phyloP scores from a whole-genome alignment of 1,284 basidiomycete species.

The Apiotrichum akiyoshidainum region DNA sequence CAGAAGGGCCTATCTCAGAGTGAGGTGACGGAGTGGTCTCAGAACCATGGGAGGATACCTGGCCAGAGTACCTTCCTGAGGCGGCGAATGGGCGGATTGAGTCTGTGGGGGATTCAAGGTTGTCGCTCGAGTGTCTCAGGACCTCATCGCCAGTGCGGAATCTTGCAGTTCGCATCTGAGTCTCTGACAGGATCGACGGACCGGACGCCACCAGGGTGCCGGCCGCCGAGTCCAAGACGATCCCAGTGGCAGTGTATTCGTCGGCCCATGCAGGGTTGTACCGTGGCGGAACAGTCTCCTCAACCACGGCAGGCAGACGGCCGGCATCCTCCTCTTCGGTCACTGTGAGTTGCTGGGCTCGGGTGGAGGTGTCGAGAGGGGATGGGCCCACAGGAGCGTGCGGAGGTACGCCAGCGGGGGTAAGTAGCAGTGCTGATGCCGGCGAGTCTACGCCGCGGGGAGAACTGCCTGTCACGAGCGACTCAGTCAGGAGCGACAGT shows the following conservation, averaged over 20 bases:
- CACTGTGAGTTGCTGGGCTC: neutral
- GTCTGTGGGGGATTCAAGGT: too few species aligned
- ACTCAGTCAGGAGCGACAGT: neutral
- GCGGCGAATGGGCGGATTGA: too few species aligned
- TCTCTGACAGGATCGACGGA: neutral
- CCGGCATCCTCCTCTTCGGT: constrained; percentile 12
- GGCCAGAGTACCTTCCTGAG: too few species aligned
- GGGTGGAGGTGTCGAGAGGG: neutral
- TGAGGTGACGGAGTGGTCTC: too few species aligned
- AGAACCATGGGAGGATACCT: too few species aligned
- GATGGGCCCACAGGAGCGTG: neutral
- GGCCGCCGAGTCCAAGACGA: neutral
- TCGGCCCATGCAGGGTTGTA: constrained; percentile 13
- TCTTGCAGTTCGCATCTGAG: neutral
- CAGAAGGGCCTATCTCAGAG: too few species aligned
- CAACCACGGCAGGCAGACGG: neutral
- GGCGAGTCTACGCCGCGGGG: too few species aligned
- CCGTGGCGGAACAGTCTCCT: constrained; percentile 9
- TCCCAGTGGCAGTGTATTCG: neutral
- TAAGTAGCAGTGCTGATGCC: neutral
- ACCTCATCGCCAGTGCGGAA: too few species aligned
- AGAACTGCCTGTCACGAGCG: neutral
- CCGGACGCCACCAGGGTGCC: neutral
- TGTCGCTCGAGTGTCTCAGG: too few species aligned
- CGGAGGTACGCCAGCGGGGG: neutral